Conservation (phyloP, 2,329 filamentous ascomycete species). For the Apiospora arundinis region DNA sequence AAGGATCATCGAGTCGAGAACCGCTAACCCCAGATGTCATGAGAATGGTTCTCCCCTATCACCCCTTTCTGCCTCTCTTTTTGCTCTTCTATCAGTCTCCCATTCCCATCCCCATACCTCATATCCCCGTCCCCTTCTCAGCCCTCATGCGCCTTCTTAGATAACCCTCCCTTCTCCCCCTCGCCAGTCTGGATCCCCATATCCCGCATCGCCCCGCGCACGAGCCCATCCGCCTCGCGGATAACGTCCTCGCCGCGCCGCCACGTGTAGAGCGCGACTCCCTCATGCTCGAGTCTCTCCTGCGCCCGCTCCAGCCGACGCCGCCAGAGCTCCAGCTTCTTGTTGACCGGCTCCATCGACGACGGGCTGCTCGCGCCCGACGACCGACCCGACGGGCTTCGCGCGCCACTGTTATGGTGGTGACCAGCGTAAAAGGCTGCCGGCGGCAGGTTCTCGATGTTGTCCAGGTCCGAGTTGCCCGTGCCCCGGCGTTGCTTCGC, state of each 20-base stretch:
- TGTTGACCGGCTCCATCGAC: conserved; percentile 52
- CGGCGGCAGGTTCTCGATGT: conserved; percentile 49
- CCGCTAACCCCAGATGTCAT: background rate
- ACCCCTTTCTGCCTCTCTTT: background rate
- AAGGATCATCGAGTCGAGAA: background rate
- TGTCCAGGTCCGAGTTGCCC: conserved; percentile 47
- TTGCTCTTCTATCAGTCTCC: background rate
- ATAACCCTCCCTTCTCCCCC: conserved; percentile 9
- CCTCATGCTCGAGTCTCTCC: conserved; percentile 63
- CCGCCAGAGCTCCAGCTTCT: conserved; percentile 76
- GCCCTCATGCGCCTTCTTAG: background rate
- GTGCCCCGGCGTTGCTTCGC: conserved; percentile 36
- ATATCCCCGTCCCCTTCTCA: background rate
- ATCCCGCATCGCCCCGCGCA: conserved; percentile 59
- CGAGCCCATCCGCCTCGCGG: conserved; percentile 68
- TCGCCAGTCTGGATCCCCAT: conserved; percentile 38
- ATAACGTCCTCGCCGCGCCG: conserved; percentile 73
- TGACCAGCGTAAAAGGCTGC: conserved; percentile 39
- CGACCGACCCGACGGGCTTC: conserved; percentile 3
- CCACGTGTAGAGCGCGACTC: conserved; percentile 77
- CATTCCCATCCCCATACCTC: background rate
- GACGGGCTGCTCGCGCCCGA: conserved; percentile 32
- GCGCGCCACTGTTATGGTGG: background rate
- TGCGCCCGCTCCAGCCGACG: conserved; percentile 71
- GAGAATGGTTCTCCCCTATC: background rate